phyloP scores from a whole-genome alignment of 2,329 filamentous ascomycete species.

The Tolypocladium ophioglossoides region DNA sequence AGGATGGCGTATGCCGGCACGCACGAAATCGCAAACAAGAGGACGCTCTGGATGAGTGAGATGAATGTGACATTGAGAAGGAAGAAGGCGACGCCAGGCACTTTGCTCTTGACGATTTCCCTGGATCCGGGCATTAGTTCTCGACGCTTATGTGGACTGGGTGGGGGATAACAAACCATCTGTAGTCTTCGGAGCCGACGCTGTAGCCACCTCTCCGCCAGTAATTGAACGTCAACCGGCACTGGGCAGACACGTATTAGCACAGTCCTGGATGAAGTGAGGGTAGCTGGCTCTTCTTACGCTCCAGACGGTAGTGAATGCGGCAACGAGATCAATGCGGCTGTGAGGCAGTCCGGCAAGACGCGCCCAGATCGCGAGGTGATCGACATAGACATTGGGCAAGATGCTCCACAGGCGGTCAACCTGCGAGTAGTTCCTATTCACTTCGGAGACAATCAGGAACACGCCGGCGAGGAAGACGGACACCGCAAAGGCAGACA shows the following conservation, averaged over 20 bases:
- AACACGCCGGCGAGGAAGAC: constrained; percentile 62
- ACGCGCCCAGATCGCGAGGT: constrained; percentile 77
- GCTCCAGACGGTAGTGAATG: constrained; percentile 69
- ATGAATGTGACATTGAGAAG: constrained; percentile 88
- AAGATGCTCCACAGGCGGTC: constrained; percentile 88
- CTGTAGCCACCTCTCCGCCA: constrained; percentile 89
- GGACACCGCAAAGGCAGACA: constrained; percentile 63
- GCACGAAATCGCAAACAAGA: constrained; percentile 68
- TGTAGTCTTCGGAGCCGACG: constrained; percentile 86
- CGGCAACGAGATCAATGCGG: constrained; percentile 61
- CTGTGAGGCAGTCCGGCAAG: constrained; percentile 59
- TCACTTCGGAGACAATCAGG: constrained; percentile 69
- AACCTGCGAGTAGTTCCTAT: constrained; percentile 93
- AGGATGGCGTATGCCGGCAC: constrained; percentile 75
- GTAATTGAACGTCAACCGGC: constrained; percentile 87
- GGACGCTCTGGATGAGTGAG: constrained; percentile 67
- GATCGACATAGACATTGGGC: constrained; percentile 75
- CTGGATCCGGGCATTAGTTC: constrained; percentile 21
- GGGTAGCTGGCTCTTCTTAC: constrained; percentile 35
- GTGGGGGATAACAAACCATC: constrained; percentile 46
- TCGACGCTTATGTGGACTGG: too few relatives aligned
- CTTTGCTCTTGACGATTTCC: constrained; percentile 59
- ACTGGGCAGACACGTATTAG: background rate
- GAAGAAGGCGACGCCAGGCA: constrained; percentile 60
- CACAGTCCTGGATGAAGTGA: background rate